These are phyloP conservation scores for Botryosphaeria dothidea DNA, from an alignment of 2,329 filamentous ascomycete genomes.

Conservation along the genomic window DNA sequence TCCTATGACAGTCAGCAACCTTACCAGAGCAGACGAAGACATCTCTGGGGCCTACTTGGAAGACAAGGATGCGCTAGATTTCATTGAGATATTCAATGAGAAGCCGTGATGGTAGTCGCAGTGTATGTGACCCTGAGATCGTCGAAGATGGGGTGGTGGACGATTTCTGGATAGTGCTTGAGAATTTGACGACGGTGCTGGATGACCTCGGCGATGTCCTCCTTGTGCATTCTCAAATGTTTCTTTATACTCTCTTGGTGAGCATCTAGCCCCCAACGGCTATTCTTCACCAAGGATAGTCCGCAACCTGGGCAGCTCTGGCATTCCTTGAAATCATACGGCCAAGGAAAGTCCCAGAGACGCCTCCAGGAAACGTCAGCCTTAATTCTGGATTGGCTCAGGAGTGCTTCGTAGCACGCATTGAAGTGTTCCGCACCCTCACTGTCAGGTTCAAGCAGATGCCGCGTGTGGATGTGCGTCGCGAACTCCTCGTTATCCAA, in stretches of 20 bases:
- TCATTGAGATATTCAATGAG: no score
- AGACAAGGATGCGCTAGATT: no score
- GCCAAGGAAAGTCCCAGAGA: not conserved
- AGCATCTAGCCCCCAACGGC: not conserved
- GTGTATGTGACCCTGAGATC: not conserved
- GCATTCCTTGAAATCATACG: not conserved
- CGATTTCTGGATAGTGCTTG: constrained; percentile 16
- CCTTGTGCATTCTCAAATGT: constrained; percentile 3
- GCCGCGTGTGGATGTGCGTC: not conserved
- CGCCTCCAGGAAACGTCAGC: no score
- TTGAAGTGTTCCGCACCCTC: not conserved
- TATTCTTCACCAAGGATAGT: not conserved
- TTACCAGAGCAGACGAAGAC: no score
- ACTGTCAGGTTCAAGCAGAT: not conserved
- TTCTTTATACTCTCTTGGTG: not conserved
- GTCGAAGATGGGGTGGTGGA: constrained; percentile 17
- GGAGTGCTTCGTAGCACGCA: not conserved
- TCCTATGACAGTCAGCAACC: no score
- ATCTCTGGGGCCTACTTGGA: no score
- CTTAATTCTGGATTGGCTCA: not conserved
- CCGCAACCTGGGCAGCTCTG: not conserved
- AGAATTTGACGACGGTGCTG: constrained; percentile 15
- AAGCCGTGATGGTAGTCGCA: no score
- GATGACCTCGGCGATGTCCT: constrained; percentile 1
- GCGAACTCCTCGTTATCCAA: not conserved